Evolutionary conservation across 345 rosid species (phyloP).

Genomic region (Eucalyptus melliodora): DNA sequence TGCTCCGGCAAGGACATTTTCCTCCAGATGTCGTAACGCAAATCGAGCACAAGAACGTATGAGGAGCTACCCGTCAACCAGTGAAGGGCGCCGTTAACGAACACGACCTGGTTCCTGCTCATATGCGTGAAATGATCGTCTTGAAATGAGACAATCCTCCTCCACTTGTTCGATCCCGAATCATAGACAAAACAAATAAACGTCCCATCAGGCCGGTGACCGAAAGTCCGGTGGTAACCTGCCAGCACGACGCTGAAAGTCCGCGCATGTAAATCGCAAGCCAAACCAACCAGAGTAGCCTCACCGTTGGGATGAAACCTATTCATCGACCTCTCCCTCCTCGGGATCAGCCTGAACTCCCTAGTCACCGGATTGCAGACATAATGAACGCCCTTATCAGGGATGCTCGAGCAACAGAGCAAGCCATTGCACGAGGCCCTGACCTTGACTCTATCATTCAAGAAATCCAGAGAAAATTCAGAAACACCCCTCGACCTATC

Average conservation of each 20-base stretch:
- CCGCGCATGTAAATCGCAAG: conserved; percentile 22
- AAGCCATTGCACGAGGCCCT: conserved; percentile 86
- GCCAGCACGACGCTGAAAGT: conserved; percentile 72
- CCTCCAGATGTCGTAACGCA: conserved; percentile 50
- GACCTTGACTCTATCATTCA: conserved; percentile 60
- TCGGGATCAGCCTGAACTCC: conserved; percentile 53
- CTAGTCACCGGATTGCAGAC: conserved; percentile 84
- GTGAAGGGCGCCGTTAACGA: conserved; percentile 59
- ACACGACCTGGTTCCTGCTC: conserved; percentile 76
- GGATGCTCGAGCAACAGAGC: conserved; percentile 81
- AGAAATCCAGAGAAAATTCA: conserved; percentile 58
- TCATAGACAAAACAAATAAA: conserved; percentile 72
- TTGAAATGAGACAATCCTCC: conserved; percentile 52
- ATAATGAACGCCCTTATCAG: conserved; percentile 65
- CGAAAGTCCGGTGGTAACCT: conserved; percentile 68
- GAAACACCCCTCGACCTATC: conserved; percentile 55
- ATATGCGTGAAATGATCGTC: conserved; percentile 65
- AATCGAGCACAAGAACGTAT: conserved; percentile 51
- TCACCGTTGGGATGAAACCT: conserved; percentile 80
- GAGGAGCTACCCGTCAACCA: conserved; percentile 64
- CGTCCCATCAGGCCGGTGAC: conserved; percentile 74
- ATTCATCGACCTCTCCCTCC: conserved; percentile 59
- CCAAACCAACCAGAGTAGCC: conserved; percentile 75
- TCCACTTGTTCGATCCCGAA: conserved; percentile 70
- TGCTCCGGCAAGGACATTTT: conserved; percentile 63